Conservation (phyloP, 345 rosid genomes). For the Pistacia atlantica region DNA sequence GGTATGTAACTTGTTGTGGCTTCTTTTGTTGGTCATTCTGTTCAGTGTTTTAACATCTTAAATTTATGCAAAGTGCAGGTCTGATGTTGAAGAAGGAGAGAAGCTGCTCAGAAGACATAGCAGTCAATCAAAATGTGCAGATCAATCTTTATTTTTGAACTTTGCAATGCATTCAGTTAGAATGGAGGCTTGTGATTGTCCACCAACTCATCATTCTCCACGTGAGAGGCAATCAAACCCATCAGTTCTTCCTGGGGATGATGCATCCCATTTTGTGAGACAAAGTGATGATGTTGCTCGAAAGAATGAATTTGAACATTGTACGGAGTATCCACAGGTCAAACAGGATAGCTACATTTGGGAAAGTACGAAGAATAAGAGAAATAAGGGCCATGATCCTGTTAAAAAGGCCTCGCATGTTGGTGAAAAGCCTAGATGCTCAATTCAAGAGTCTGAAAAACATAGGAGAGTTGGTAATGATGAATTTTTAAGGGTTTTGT, state of each 20-base stretch:
- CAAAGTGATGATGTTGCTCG: constrained; percentile 41
- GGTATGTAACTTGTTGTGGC: constrained; percentile 46
- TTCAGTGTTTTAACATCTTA: constrained; percentile 12
- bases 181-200: constrained; percentile 98
- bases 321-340: constrained; percentile 50
- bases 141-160: constrained; percentile 81
- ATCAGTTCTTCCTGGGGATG: constrained; percentile 61
- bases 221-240: constrained; percentile 53
- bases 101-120: constrained; percentile 73
- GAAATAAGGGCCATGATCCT: constrained; percentile 56
- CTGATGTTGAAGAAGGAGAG: constrained; percentile 94
- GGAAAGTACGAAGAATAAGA: constrained; percentile 55
- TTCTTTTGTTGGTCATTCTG: constrained; percentile 9
- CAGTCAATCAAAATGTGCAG: constrained; percentile 80
- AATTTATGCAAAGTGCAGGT: constrained; percentile 45
- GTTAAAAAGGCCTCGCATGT: constrained; percentile 59
- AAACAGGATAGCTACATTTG: constrained; percentile 58
- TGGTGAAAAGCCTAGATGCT: constrained; percentile 72
- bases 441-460: constrained; percentile 81
- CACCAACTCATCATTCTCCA: constrained; percentile 58
- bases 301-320: constrained; percentile 40
- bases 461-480: constrained; percentile 67
- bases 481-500: constrained; percentile 78
- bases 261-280: constrained; percentile 43
- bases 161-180: constrained; percentile 99